Base-by-base conservation (phyloP, 768 basidiomycete species). In the Peribolospora kevripleyi region DNA sequence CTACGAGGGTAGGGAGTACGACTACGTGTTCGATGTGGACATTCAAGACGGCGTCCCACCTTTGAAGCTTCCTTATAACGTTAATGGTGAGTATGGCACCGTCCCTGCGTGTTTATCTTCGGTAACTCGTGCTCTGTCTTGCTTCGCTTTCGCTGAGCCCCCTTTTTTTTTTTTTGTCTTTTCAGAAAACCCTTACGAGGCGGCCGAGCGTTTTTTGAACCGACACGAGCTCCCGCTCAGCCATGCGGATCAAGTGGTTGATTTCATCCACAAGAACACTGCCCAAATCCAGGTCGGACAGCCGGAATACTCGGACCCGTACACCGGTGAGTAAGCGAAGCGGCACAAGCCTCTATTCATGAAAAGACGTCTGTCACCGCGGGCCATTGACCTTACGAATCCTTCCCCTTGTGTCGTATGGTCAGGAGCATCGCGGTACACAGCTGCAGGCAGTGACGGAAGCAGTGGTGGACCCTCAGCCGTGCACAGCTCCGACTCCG, bases 21-120 rank as follows among this genome's bases (percentile, higher is more conserved):
- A 98, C 68, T 93, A 93, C 63, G 91, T 98, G n/a, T 95, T 97
- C 63, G 90, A 93, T 64, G 90, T 98, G 42, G 93, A 97, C 63
- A 81, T 95, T 38, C 75, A 85, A 63, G 91, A 93, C 57, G 90
- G 88, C 3, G 78, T 77, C 11, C 90, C 91, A 8, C 80, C 90
- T 6, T 71, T 97, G 59, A 97, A 95, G 64, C 73, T 98, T 25
- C 91, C 91, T 0, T 97, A 84, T 67, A 95, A 97, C 65, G 78
- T 76, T 37, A 75, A 77, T 48, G 90, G 88, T 84, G 58, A 55
- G 75, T 65, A 45, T 46, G 37, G 25, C 11, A 37, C 42, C 39
- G 45, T 39, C 5, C 25, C 14, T 59, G 57, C 25, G 13, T 54
- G n/a, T 52, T 46, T 4, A 39, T 10, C n/a, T 52, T 52, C 10